Conservation (phyloP, 2,329 filamentous ascomycete genomes). For the Trichoderma aggressivum region DNA sequence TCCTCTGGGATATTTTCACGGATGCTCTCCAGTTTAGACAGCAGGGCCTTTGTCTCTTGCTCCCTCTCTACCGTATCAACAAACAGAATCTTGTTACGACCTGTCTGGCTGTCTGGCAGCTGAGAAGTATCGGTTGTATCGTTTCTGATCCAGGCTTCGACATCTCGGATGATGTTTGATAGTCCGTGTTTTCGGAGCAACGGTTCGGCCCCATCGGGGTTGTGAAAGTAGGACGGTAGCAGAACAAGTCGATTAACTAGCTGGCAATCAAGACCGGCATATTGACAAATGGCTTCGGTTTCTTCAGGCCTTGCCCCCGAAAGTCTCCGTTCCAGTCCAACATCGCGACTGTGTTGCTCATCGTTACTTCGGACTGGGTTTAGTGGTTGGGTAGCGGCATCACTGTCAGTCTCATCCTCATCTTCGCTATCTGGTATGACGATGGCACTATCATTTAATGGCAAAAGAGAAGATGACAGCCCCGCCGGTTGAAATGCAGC, state of each 20-base stretch:
- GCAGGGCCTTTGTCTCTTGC: slow-evolving; percentile 33
- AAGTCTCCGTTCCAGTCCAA: neutral
- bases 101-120: neutral
- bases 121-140: slow-evolving; percentile 12
- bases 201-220: slow-evolving; percentile 35
- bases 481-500: neutral
- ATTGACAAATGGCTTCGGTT: slow-evolving; percentile 30
- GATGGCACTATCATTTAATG: neutral
- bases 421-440: slow-evolving; percentile 11
- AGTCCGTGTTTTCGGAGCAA: slow-evolving; percentile 45
- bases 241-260: slow-evolving; percentile 39
- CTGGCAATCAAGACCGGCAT: slow-evolving; percentile 35
- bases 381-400: neutral
- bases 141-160: slow-evolving; percentile 34
- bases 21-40: slow-evolving; percentile 32
- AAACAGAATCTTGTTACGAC: slow-evolving; percentile 35
- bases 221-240: slow-evolving; percentile 41
- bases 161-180: slow-evolving; percentile 31
- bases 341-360: neutral
- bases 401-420: neutral
- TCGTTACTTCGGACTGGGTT: neutral
- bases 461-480: neutral
- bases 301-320: neutral
- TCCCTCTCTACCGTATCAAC: slow-evolving; percentile 39
- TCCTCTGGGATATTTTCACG: slow-evolving; percentile 29